A percentile compares a stretch with the other conserved stretches of the same genome.
Conservation (phyloP, 169 alveolate species). For the Prorocentrum cordatum region DNA sequence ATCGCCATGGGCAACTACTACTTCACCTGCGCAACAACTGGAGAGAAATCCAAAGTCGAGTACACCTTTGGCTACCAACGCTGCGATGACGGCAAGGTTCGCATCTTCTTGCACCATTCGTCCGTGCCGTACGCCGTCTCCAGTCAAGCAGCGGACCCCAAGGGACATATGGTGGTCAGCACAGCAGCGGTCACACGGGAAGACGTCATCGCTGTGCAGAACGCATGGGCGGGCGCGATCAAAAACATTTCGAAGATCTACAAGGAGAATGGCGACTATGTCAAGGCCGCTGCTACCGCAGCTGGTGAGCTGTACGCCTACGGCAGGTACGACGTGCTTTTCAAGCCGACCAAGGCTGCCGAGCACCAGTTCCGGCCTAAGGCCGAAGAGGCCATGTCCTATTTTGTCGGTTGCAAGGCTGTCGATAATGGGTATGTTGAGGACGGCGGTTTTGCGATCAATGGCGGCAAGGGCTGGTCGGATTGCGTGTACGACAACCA, state of each 20-base stretch:
- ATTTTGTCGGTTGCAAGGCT: neutral
- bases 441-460: conserved; percentile 7
- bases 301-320: neutral
- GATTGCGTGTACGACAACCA: neutral
- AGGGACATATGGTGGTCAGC: too few relatives aligned
- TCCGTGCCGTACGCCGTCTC: too few relatives aligned
- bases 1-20: conserved; percentile 5
- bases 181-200: too few relatives aligned
- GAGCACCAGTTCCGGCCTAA: conserved; percentile 1
- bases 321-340: neutral
- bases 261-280: neutral
- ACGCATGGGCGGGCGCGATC: neutral
- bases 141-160: too few relatives aligned
- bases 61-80: too few relatives aligned
- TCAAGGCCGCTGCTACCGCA: neutral
- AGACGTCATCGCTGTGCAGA: neutral
- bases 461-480: conserved; percentile 25
- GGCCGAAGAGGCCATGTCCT: neutral
- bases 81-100: too few relatives aligned
- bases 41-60: too few relatives aligned
- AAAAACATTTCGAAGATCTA: neutral
- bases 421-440: neutral
- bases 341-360: neutral
- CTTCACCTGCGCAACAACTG: too few relatives aligned
- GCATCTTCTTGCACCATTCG: too few relatives aligned